Evolutionary conservation across 352 stramenopile genomes (phyloP).

Genomic region (Globisporangium nodosum): DNA sequence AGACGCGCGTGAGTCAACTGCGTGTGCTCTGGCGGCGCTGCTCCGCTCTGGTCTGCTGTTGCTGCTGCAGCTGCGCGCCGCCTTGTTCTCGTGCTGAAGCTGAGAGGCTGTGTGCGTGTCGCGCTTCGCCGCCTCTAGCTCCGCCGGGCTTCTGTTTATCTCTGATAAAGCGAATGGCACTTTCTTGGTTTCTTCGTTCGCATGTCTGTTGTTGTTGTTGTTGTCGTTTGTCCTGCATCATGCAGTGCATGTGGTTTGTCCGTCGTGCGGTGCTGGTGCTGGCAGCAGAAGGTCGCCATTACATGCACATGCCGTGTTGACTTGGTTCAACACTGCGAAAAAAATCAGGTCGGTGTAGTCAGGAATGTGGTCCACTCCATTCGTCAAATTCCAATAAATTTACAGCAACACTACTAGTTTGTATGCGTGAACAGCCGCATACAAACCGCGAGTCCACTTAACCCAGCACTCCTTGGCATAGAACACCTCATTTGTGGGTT

Average conservation of each 20-base stretch:
- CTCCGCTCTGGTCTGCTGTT: neutral
- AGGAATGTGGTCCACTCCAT: no score
- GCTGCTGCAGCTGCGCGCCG: conserved; percentile 1
- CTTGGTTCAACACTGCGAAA: no score
- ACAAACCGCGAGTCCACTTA: neutral
- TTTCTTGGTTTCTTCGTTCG: conserved; percentile 1
- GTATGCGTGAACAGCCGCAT: no score
- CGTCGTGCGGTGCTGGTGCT: neutral
- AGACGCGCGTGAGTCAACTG: conserved; percentile 14
- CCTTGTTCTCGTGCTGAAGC: neutral
- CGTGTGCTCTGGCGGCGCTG: neutral
- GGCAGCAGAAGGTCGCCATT: no score
- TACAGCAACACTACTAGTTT: no score
- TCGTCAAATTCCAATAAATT: no score
- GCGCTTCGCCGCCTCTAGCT: neutral
- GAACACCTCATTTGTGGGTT: neutral
- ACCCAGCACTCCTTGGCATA: neutral
- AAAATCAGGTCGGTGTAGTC: no score
- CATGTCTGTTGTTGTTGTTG: neutral
- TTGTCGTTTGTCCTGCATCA: no score
- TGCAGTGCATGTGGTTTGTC: neutral
- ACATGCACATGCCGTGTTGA: no score
- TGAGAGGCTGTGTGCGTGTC: neutral
- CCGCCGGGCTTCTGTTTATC: neutral
- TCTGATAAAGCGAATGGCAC: neutral